Evolutionary conservation across 495 filamentous ascomycete species (phyloP).

Genomic region (Aeminium ludgeri): DNA sequence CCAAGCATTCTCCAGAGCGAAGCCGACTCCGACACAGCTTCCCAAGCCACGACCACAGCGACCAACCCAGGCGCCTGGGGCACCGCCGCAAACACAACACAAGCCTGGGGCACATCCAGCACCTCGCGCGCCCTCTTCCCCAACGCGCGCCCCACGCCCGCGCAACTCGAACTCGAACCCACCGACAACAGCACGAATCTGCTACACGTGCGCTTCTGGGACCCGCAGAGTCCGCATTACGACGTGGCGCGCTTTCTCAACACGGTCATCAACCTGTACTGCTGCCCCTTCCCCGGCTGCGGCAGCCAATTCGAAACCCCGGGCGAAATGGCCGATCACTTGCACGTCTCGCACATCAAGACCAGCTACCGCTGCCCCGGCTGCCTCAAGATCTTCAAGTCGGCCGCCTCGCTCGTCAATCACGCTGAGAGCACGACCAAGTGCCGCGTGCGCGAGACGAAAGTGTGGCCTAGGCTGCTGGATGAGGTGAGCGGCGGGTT

Average conservation of each 20-base stretch:
- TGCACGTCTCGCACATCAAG: conserved; percentile 17
- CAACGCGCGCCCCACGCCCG: conserved; percentile 7
- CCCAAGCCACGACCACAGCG: background rate
- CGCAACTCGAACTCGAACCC: conserved; percentile 2
- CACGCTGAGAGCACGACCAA: conserved; percentile 34
- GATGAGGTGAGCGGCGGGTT: conserved; percentile 35
- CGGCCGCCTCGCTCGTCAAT: conserved; percentile 27
- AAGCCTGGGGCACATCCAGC: background rate
- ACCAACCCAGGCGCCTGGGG: too few relatives aligned
- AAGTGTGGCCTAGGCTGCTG: conserved; percentile 23
- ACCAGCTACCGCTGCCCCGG: conserved; percentile 20
- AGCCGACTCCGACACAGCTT: background rate
- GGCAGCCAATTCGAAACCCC: conserved; percentile 13
- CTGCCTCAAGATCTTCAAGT: conserved; percentile 32
- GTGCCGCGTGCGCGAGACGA: conserved; percentile 28
- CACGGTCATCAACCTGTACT: conserved; percentile 13
- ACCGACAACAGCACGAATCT: conserved; percentile 14
- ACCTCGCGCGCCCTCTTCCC: conserved; percentile 11
- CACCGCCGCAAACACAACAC: background rate
- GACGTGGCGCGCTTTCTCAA: conserved; percentile 20
- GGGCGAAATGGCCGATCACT: conserved; percentile 10
- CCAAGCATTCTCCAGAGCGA: background rate
- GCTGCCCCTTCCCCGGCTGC: conserved; percentile 22
- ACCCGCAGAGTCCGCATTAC: conserved; percentile 18
- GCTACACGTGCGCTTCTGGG: conserved; percentile 21